These are phyloP conservation scores for Anacardium occidentale DNA, from an alignment of 345 rosid species.

Conservation along the genomic window DNA sequence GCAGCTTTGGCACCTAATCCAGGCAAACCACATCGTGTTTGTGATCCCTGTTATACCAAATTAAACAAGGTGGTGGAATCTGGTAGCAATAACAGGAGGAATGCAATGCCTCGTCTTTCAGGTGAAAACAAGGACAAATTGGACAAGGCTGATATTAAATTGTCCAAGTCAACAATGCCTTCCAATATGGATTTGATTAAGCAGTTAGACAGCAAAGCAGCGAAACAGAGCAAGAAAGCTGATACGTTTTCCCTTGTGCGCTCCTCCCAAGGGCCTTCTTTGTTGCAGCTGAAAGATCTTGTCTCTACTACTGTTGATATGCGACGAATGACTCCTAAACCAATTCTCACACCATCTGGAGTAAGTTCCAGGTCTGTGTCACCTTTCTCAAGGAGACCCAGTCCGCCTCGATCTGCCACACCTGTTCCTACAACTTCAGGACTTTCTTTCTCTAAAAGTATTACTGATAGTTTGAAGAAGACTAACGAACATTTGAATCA, in stretches of 20 bases:
- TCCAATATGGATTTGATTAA: conserved; percentile 87
- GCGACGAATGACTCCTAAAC: conserved; percentile 62
- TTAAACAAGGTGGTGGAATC: conserved; percentile 70
- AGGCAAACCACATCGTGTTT: conserved; percentile 83
- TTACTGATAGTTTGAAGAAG: conserved; percentile 86
- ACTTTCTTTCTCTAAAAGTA: conserved; percentile 72
- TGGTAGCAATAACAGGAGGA: conserved; percentile 55
- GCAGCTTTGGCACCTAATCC: conserved; percentile 91
- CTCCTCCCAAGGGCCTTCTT: conserved; percentile 69
- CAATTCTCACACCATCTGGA: conserved; percentile 68
- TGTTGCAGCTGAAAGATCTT: conserved; percentile 80
- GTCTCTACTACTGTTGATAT: conserved; percentile 61
- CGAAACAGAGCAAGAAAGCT: conserved; percentile 77
- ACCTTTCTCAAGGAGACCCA: conserved; percentile 90
- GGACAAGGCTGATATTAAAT: conserved; percentile 80
- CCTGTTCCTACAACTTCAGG: conserved; percentile 85
- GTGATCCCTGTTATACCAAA: conserved; percentile 81
- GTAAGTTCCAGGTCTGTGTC: conserved; percentile 92
- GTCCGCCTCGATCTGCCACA: conserved; percentile 95
- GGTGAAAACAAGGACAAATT: conserved; percentile 88
- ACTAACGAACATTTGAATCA: conserved; percentile 90
- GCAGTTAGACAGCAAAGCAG: conserved; percentile 92
- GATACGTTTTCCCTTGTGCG: conserved; percentile 78
- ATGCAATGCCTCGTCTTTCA: conserved; percentile 71
- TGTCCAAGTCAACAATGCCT: conserved; percentile 63